phyloP scores from a whole-genome alignment of 768 basidiomycete species.

The Mycena venus region DNA sequence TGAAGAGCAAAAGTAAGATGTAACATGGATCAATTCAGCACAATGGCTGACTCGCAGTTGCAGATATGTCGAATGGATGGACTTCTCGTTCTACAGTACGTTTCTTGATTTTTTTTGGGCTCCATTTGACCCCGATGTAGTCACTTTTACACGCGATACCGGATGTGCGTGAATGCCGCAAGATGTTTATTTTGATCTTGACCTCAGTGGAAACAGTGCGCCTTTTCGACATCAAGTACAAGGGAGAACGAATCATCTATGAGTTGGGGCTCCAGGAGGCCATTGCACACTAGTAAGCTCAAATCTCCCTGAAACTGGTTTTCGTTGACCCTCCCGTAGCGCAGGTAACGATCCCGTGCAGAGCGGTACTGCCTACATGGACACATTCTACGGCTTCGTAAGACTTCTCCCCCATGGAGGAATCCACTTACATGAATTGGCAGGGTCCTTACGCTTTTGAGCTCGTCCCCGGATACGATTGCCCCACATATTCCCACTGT shows the following conservation, averaged over 20 bases:
- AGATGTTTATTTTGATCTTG: slow-evolving; percentile 44
- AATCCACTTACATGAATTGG: slow-evolving; percentile 39
- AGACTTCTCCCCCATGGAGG: slow-evolving; percentile 10
- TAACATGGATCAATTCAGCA: too few species aligned
- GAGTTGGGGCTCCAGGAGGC: slow-evolving; percentile 51
- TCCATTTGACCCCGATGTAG: slow-evolving; percentile 38
- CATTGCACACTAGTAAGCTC: slow-evolving; percentile 29
- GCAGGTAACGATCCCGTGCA: slow-evolving; percentile 68
- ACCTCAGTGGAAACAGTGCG: slow-evolving; percentile 2
- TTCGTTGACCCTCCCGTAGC: slow-evolving; percentile 26
- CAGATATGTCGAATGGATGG: slow-evolving; percentile 41
- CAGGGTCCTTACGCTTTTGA: slow-evolving; percentile 62
- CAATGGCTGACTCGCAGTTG: not conserved
- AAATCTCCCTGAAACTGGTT: not conserved
- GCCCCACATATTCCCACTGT: slow-evolving; percentile 63
- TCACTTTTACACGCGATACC: slow-evolving; percentile 69
- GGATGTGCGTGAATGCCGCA: slow-evolving; percentile 45
- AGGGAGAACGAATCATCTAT: slow-evolving; percentile 65
- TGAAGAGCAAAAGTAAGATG: slow-evolving; percentile 21
- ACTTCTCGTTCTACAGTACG: slow-evolving; percentile 37
- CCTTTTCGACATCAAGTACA: slow-evolving; percentile 46
- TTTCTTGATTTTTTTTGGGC: not conserved
- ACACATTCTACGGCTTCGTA: slow-evolving; percentile 42
- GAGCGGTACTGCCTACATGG: slow-evolving; percentile 64
- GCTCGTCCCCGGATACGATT: slow-evolving; percentile 68